Base-by-base conservation (phyloP, 805 yeast genomes). In the Citeromyces matritensis region DNA sequence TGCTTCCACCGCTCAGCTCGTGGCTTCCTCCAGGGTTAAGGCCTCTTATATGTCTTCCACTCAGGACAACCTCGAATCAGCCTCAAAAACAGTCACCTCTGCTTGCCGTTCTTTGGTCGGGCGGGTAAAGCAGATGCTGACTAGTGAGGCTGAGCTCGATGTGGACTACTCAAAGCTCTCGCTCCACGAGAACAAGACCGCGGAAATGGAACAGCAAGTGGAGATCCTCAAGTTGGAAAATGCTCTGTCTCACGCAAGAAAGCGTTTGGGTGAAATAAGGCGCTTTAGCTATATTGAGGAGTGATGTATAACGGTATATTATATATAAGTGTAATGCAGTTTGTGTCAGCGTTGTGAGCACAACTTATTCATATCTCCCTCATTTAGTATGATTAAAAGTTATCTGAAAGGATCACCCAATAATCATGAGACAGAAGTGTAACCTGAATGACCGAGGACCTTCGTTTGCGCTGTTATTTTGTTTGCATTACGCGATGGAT, bases 181-280 rank as follows among this genome's bases (percentile, higher is more conserved):
- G 6, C 67, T 80, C 21, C 82, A 80, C 48, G 94, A 83, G 51
- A 83, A 81, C 43, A 80, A 78, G 52, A 79, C 93, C 0, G 68
- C 71, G 14, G 91, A 85, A 43, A 81, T 84, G 94, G 94, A 83
- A 47, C 94, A 83, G 51, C 95, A 84, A 50, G 94, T 84, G 5
- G 86, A 81, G 47, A 84, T 85, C 31, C 60, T 84, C 52, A 81
- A 80, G 51, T 60, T 84, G 34, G 95, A 84, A 45, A 80, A 80
- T 42, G 68, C 78, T 29, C 60, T 85, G 42, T 57, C 56, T 30
- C 51, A 68, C 13, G 91, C 95, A 1, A 64, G 94, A 49, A 82
- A 80, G 55, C 69, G 80, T 43, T 59, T 84, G 38, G 91, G 93
- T 19, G 93, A 81, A 41, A 84, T 85, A 37, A 62, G 95, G 49